Evolutionary conservation across 768 basidiomycete species (phyloP).

Genomic region (Cyclocybe cylindracea): DNA sequence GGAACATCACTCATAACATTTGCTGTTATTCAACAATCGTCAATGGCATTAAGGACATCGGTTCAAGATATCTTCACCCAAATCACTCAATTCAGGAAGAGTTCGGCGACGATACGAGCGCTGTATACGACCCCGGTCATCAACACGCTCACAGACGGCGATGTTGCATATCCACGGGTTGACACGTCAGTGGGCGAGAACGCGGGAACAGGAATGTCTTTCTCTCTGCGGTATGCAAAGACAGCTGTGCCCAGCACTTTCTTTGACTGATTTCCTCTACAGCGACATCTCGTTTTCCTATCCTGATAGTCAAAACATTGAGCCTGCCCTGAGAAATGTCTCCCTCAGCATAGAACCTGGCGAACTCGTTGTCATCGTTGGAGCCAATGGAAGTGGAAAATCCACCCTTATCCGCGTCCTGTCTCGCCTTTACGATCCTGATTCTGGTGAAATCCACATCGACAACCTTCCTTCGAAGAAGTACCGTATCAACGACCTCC

Average conservation of each 20-base stretch:
- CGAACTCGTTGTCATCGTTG: constrained; percentile 54
- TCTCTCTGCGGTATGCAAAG: constrained; percentile 18
- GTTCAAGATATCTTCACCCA: constrained; percentile 21
- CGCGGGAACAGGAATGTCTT: constrained; percentile 19
- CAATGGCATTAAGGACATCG: no score
- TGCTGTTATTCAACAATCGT: no score
- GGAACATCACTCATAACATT: no score
- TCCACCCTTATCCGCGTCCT: constrained; percentile 53
- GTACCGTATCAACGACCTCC: constrained; percentile 41
- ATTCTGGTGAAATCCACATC: constrained; percentile 41
- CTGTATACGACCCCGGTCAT: constrained; percentile 21
- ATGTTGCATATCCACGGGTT: constrained; percentile 17
- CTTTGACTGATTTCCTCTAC: background rate
- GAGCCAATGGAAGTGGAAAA: constrained; percentile 57
- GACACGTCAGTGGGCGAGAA: background rate
- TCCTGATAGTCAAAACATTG: constrained; percentile 38
- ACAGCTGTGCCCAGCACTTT: constrained; percentile 2
- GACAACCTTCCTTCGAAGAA: constrained; percentile 36
- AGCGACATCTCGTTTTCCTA: constrained; percentile 57
- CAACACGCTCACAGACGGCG: constrained; percentile 24
- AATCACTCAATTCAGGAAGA: constrained; percentile 17
- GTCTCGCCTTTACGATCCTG: constrained; percentile 45
- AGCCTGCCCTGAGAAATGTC: constrained; percentile 38
- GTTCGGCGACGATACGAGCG: constrained; percentile 25
- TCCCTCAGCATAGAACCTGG: constrained; percentile 46